Evolutionary conservation across 1,284 basidiomycete species (phyloP).

Genomic region (Athelia psychrophila): DNA sequence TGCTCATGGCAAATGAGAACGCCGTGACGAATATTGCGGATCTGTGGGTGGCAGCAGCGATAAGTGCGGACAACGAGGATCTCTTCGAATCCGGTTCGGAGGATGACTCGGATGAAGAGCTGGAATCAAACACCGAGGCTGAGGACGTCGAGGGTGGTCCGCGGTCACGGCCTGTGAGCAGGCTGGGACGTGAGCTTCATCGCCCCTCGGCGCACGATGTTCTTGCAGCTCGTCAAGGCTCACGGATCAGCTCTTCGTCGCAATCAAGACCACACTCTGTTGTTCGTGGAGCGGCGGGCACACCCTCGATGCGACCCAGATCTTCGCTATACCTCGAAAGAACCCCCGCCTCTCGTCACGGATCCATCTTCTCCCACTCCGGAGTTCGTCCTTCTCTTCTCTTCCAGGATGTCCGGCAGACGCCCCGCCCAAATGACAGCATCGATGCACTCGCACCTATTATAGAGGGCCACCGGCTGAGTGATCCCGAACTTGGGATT

Average conservation of each 20-base stretch:
- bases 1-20: conserved; percentile 91
- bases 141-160: conserved; percentile 2
- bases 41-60: conserved; percentile 91
- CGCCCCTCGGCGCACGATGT: background rate
- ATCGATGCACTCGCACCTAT: conserved; percentile 49
- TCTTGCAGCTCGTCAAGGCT: conserved; percentile 11
- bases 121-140: conserved; percentile 31
- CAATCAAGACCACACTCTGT: conserved; percentile 19
- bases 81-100: conserved; percentile 36
- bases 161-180: no score
- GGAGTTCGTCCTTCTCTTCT: conserved; percentile 74
- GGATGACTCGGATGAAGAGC: conserved; percentile 32
- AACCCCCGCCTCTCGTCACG: no score
- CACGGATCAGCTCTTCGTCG: conserved; percentile 30
- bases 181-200: background rate
- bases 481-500: conserved; percentile 9
- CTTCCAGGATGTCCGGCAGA: conserved; percentile 64
- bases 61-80: conserved; percentile 85
- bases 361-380: conserved; percentile 68
- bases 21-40: conserved; percentile 88
- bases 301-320: conserved; percentile 33
- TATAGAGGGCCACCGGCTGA: conserved; percentile 38
- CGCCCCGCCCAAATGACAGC: conserved; percentile 19
- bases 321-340: no score
- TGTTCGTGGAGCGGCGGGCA: conserved; percentile 17